A percentile compares a stretch with the other conserved stretches of the same genome.
Conservation (phyloP, 495 filamentous ascomycete species). For the Echria macrotheca region DNA sequence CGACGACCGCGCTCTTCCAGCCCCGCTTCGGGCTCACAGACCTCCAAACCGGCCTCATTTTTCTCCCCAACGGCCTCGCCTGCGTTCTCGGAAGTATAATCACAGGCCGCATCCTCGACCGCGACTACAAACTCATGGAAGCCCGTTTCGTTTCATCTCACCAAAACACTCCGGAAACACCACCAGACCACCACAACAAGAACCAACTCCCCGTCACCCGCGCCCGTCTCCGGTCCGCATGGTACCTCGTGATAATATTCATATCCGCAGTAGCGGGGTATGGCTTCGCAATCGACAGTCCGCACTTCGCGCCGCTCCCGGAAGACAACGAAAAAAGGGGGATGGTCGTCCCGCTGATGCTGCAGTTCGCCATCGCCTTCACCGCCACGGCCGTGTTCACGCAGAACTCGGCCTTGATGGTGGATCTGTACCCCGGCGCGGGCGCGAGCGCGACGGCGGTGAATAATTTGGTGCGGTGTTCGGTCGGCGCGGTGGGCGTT, state of each 20-base stretch:
- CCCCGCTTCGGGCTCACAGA: constrained; percentile 41
- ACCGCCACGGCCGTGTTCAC: constrained; percentile 40
- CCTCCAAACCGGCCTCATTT: constrained; percentile 44
- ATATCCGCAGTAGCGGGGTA: constrained; percentile 39
- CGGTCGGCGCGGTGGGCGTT: constrained; percentile 56
- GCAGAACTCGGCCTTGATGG: constrained; percentile 45
- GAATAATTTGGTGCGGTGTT: constrained; percentile 58
- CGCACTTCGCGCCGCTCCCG: too few relatives aligned
- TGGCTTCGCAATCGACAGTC: constrained; percentile 44
- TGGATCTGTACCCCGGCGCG: constrained; percentile 55
- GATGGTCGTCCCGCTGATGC: constrained; percentile 37
- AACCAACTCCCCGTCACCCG: constrained; percentile 57
- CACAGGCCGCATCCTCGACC: constrained; percentile 23
- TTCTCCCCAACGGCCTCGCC: constrained; percentile 27
- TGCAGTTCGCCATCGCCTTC: constrained; percentile 47
- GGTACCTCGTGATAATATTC: constrained; percentile 29
- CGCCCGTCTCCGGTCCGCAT: constrained; percentile 43
- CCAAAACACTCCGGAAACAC: constrained; percentile 36
- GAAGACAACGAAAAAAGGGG: constrained; percentile 16
- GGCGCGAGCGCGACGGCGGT: constrained; percentile 59
- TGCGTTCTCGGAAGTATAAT: constrained; percentile 21
- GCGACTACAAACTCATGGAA: constrained; percentile 23
- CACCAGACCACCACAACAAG: constrained; percentile 47
- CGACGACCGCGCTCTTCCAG: constrained; percentile 36
- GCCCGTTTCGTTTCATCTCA: constrained; percentile 29